Evolutionary conservation across 2,329 filamentous ascomycete genomes (phyloP).

Genomic region (Pseudogymnoascus sp.): DNA sequence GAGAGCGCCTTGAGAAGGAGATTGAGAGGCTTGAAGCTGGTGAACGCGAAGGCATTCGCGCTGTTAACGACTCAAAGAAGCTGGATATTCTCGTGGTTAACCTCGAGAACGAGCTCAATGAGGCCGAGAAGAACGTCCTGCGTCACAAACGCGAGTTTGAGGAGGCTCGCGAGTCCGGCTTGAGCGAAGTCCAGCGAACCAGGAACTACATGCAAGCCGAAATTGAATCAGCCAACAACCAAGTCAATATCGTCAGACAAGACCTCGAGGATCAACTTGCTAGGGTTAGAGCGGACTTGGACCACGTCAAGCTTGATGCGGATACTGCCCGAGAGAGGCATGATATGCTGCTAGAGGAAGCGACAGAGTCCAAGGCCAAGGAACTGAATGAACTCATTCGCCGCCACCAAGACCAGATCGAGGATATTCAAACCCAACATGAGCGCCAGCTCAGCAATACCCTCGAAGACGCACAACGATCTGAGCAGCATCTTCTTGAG

Average conservation of each 20-base stretch:
- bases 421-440: conserved; percentile 70
- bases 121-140: conserved; percentile 36
- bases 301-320: conserved; percentile 69
- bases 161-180: conserved; percentile 72
- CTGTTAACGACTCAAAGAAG: conserved; percentile 54
- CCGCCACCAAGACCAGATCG: conserved; percentile 61
- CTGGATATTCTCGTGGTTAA: conserved; percentile 50
- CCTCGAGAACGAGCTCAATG: conserved; percentile 59
- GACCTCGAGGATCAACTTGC: conserved; percentile 74
- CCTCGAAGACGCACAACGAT: conserved; percentile 72
- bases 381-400: conserved; percentile 43
- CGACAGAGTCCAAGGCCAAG: conserved; percentile 59
- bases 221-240: conserved; percentile 74
- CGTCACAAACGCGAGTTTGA: conserved; percentile 54
- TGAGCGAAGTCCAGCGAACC: conserved; percentile 73
- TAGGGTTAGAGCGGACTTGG: conserved; percentile 66
- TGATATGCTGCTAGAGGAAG: conserved; percentile 79
- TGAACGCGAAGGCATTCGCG: conserved; percentile 58
- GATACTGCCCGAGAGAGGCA: conserved; percentile 75
- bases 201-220: conserved; percentile 73
- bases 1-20: conserved; percentile 59
- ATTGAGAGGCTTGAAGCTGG: conserved; percentile 58
- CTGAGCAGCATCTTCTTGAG: conserved; percentile 73
- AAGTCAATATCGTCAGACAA: conserved; percentile 74
- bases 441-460: conserved; percentile 65